phyloP scores from a whole-genome alignment of 768 basidiomycete genomes.

The Galerina marginata region DNA sequence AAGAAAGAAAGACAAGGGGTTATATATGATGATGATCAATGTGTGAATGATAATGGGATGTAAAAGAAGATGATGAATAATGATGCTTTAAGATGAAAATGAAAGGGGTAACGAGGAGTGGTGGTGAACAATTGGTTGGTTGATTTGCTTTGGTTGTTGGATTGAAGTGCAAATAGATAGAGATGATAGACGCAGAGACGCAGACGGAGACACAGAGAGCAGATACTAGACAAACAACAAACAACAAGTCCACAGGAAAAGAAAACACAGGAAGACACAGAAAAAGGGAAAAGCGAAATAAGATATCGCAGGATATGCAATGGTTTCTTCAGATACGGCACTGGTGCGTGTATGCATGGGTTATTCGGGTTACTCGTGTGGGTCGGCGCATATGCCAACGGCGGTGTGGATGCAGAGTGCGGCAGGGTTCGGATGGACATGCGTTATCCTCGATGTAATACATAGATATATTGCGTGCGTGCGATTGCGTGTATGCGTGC shows the following conservation, averaged over 20 bases:
- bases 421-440: neutral
- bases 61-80: slow-evolving; percentile 10
- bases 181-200: slow-evolving; percentile 14
- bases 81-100: slow-evolving; percentile 1
- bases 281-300: slow-evolving; percentile 18
- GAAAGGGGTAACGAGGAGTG: slow-evolving; percentile 3
- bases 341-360: slow-evolving; percentile 6
- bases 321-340: slow-evolving; percentile 22
- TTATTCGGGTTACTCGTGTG: neutral
- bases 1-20: slow-evolving; percentile 22
- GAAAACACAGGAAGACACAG: slow-evolving; percentile 17
- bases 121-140: slow-evolving; percentile 7
- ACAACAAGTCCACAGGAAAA: slow-evolving; percentile 29
- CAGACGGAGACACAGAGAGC: slow-evolving; percentile 13
- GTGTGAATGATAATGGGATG: neutral
- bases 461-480: slow-evolving; percentile 21
- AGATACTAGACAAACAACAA: slow-evolving; percentile 30
- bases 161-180: slow-evolving; percentile 22
- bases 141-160: slow-evolving; percentile 9
- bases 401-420: slow-evolving; percentile 13
- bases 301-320: slow-evolving; percentile 23
- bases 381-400: neutral
- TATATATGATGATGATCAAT: slow-evolving; percentile 26
- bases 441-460: slow-evolving; percentile 5
- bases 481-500: slow-evolving; percentile 5